These are phyloP conservation scores for Elsinoe perseae DNA, from an alignment of 2,329 filamentous ascomycete genomes.

Conservation along the genomic window DNA sequence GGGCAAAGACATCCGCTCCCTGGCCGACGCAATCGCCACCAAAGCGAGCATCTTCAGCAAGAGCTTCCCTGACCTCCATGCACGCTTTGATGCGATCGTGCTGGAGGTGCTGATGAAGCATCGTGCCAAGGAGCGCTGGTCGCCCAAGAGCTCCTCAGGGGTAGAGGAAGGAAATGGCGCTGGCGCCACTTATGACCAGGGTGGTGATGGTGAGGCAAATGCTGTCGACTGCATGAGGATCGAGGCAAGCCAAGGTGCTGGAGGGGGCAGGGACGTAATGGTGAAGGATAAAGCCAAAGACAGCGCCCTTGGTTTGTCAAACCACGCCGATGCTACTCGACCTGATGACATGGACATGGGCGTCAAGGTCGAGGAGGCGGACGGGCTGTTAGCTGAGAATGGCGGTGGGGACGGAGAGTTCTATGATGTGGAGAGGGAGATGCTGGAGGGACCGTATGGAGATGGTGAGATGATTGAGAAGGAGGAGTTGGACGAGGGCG, in stretches of 20 bases:
- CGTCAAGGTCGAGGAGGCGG: neutral
- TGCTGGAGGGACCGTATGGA: neutral
- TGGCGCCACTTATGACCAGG: neutral
- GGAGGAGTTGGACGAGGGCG: conserved; percentile 1
- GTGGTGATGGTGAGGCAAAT: neutral
- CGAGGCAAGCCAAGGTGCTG: neutral
- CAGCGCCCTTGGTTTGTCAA: neutral
- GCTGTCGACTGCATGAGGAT: neutral
- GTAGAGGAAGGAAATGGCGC: neutral
- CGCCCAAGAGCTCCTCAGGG: neutral
- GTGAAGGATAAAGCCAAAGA: neutral
- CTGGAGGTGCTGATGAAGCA: neutral
- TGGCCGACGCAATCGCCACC: neutral
- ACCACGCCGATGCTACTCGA: neutral
- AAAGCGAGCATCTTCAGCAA: neutral
- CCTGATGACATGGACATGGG: neutral
- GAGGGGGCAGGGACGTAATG: neutral
- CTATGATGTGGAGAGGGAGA: conserved; percentile 5
- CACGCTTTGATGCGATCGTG: neutral
- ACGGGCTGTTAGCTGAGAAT: conserved; percentile 8
- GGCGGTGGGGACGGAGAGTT: neutral
- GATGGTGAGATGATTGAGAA: conserved; percentile 4
- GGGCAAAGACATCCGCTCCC: neutral
- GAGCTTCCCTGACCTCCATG: neutral
- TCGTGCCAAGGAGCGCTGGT: neutral